Percentiles rank a stretch among this genome's conserved stretches.
Conservation (phyloP, 257 asterid genomes). For the Fraxinus excelsior region DNA sequence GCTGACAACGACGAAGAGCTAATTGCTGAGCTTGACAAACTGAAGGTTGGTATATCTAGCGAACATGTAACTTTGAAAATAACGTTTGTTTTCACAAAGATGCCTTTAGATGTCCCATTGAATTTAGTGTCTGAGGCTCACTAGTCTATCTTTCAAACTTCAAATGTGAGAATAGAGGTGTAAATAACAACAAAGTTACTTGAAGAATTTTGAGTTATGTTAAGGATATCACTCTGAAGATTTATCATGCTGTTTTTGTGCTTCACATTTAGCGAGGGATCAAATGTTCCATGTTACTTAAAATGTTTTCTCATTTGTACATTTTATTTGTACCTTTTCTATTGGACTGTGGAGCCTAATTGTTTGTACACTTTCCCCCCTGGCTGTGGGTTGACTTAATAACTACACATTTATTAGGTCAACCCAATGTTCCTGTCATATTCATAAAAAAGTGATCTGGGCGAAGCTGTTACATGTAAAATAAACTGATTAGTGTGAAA, state of each 20-base stretch:
- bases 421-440: no score
- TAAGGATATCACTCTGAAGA: conserved; percentile 1
- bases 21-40: conserved; percentile 55
- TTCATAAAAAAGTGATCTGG: no score
- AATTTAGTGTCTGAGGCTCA: neutral
- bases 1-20: conserved; percentile 41
- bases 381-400: no score
- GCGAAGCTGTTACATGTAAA: no score
- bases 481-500: neutral
- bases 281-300: neutral
- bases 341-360: no score
- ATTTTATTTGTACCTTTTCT: no score
- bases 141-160: neutral
- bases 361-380: no score
- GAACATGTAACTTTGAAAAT: neutral
- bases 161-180: no score
- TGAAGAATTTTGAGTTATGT: conserved; percentile 2
- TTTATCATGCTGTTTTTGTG: neutral
- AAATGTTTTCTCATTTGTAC: neutral
- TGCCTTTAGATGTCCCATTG: neutral
- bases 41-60: conserved; percentile 60
- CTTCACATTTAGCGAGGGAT: neutral
- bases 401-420: no score
- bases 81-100: neutral
- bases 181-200: neutral